Conservation (phyloP, 2,329 filamentous ascomycete genomes). For the Podosphaera fusca region DNA sequence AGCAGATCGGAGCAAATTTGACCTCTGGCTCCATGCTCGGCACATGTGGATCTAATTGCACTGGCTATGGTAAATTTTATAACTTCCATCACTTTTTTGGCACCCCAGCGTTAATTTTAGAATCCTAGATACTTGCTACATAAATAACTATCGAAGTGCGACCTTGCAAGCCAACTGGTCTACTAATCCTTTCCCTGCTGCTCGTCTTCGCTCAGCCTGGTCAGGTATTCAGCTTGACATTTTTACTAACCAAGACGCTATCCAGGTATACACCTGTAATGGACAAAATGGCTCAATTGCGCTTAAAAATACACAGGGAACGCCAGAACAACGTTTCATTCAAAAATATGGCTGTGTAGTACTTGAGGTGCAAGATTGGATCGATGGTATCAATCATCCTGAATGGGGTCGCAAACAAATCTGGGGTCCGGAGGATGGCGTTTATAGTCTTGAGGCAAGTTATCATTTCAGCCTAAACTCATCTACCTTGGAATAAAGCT, state of each 20-base stretch:
- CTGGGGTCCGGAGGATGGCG: constrained; percentile 32
- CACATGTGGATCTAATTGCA: constrained; percentile 65
- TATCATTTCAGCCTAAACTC: constrained; percentile 26
- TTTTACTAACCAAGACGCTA: constrained; percentile 61
- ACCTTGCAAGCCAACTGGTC: neutral
- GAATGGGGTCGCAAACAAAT: constrained; percentile 59
- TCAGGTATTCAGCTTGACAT: constrained; percentile 70
- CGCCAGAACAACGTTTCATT: constrained; percentile 35
- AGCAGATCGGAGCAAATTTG: constrained; percentile 53
- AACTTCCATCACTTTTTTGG: neutral
- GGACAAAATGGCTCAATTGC: constrained; percentile 47
- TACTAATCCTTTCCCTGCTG: constrained; percentile 26
- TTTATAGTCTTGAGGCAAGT: constrained; percentile 37
- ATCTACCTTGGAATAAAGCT: neutral
- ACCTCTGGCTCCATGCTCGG: constrained; percentile 35
- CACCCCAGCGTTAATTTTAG: neutral
- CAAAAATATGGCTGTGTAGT: constrained; percentile 67
- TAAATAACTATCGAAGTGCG: constrained; percentile 31
- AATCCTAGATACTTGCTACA: constrained; percentile 37
- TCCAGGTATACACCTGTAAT: constrained; percentile 74
- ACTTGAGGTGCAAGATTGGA: constrained; percentile 81
- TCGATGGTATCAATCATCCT: constrained; percentile 80
- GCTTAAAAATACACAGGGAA: constrained; percentile 47
- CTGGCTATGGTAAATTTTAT: constrained; percentile 46
- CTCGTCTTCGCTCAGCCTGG: constrained; percentile 46